These are phyloP conservation scores for Amylostereum areolatum DNA, from an alignment of 1,284 basidiomycete genomes.

Conservation along the genomic window DNA sequence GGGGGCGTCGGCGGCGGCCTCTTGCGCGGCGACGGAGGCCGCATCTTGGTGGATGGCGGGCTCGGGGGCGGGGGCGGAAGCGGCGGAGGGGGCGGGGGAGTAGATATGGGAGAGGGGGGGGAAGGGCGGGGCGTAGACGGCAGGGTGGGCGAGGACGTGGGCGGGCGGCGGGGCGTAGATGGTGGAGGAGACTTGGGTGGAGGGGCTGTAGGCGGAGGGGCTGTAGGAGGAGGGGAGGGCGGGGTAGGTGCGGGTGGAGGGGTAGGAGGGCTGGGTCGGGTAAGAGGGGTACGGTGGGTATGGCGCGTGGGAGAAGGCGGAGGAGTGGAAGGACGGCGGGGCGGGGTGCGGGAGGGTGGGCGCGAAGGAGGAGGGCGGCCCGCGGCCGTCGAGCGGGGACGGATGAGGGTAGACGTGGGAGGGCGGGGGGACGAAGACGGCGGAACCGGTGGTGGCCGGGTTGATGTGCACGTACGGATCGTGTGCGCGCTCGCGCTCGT, in stretches of 20 bases:
- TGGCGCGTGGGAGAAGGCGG: background rate
- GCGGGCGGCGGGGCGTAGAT: background rate
- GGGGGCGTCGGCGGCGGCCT: too few species aligned
- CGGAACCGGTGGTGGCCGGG: too few species aligned
- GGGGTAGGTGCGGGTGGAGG: background rate
- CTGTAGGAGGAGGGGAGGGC: background rate
- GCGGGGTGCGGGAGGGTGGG: background rate
- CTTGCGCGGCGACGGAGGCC: too few species aligned
- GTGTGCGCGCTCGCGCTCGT: background rate
- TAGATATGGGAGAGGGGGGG: too few species aligned
- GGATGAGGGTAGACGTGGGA: background rate
- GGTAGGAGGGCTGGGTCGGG: background rate
- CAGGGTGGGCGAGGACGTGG: too few species aligned
- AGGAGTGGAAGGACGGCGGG: background rate
- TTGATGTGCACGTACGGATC: too few species aligned
- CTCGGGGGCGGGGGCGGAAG: too few species aligned
- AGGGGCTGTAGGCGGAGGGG: background rate
- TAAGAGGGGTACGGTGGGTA: background rate
- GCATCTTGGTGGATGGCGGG: too few species aligned
- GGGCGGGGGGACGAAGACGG: background rate
- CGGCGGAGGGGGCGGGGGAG: too few species aligned
- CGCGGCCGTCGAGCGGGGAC: background rate
- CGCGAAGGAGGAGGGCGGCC: background rate
- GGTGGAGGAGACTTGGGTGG: too few species aligned
- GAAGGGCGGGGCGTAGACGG: too few species aligned